Evolutionary conservation across 2,329 filamentous ascomycete genomes (phyloP).

Genomic region (Claviceps humidiphila): DNA sequence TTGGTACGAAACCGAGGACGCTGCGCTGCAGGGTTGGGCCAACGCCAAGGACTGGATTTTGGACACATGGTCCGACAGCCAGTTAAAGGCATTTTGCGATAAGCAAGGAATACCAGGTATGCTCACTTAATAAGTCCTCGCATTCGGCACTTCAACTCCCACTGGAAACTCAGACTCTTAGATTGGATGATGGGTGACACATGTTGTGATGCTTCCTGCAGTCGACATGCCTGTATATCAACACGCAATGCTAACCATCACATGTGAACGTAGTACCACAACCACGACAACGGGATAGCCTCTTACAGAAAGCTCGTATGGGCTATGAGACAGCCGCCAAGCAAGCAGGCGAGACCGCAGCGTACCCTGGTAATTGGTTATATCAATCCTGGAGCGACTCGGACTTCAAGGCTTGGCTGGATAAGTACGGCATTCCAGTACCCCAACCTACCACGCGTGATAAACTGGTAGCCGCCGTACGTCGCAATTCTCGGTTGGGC

Average conservation of each 20-base stretch:
- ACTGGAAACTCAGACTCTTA: no score
- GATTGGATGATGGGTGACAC: background rate
- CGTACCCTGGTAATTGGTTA: slow-evolving; percentile 93
- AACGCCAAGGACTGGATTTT: slow-evolving; percentile 84
- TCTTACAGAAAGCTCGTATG: slow-evolving; percentile 64
- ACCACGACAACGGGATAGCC: slow-evolving; percentile 69
- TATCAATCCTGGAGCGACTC: slow-evolving; percentile 87
- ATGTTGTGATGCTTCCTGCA: background rate
- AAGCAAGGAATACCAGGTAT: slow-evolving; percentile 65
- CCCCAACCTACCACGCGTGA: slow-evolving; percentile 78
- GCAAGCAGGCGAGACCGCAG: slow-evolving; percentile 57
- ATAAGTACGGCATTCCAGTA: slow-evolving; percentile 70
- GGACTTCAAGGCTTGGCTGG: slow-evolving; percentile 86
- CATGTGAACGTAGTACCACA: slow-evolving; percentile 49
- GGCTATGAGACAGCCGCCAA: slow-evolving; percentile 71
- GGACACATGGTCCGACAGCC: slow-evolving; percentile 87
- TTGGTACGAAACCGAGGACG: slow-evolving; percentile 72
- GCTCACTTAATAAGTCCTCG: slow-evolving; percentile 3
- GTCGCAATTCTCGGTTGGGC: slow-evolving; percentile 77
- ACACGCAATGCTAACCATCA: background rate
- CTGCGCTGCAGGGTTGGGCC: slow-evolving; percentile 56
- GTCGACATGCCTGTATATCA: background rate
- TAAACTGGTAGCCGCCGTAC: slow-evolving; percentile 75
- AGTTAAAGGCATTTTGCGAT: slow-evolving; percentile 87
- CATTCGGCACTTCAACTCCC: no score